Conservation (phyloP, 768 basidiomycete genomes). For the Auricularia sp. region DNA sequence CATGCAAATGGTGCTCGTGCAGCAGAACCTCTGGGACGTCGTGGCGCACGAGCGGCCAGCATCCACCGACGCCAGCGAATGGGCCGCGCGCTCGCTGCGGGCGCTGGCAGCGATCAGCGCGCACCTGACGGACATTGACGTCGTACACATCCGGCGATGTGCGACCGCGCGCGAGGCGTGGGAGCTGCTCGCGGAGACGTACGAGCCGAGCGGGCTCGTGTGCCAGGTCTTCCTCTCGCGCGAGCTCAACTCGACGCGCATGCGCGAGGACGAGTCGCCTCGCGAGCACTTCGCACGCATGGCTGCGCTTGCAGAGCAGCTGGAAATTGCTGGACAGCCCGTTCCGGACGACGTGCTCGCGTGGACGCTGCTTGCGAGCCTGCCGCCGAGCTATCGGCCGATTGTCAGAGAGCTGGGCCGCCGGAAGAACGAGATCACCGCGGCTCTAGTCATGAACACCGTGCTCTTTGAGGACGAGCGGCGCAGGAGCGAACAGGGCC, state of each 20-base stretch:
- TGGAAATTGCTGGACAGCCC: neutral
- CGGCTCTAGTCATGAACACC: neutral
- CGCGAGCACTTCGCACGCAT: neutral
- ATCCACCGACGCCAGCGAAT: neutral
- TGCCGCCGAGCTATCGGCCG: neutral
- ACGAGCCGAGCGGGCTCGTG: conserved; percentile 1
- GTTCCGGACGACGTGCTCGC: neutral
- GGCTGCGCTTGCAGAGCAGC: neutral
- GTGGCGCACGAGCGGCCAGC: neutral
- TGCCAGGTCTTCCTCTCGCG: neutral
- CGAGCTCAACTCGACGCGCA: neutral
- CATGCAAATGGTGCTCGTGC: neutral
- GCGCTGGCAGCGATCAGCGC: neutral
- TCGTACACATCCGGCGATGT: neutral
- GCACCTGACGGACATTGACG: neutral
- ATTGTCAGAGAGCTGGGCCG: neutral
- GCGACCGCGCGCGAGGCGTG: neutral
- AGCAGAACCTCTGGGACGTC: neutral
- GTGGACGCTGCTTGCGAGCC: neutral
- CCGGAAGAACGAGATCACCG: neutral
- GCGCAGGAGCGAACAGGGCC: neutral
- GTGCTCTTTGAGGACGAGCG: neutral
- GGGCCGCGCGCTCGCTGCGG: neutral
- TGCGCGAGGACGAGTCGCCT: neutral
- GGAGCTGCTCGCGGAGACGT: neutral